Evolutionary conservation across 257 asterid genomes (phyloP).

Genomic region (Plectranthus barbatus): DNA sequence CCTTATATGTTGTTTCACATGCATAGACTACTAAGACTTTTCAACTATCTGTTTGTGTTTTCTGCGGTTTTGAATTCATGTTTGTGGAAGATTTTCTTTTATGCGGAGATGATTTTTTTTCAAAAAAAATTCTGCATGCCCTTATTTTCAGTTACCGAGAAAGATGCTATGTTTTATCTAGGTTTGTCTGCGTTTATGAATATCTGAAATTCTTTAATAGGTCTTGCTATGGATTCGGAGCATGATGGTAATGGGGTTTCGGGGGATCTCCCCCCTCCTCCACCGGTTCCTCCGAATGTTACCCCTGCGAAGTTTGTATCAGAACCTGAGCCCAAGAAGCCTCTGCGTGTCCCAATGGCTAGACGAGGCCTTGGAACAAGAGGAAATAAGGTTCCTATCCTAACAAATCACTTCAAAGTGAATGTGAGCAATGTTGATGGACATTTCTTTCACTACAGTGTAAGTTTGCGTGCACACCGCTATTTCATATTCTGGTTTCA

Average conservation of each 20-base stretch:
- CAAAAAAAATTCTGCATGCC: not conserved
- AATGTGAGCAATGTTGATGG: constrained; percentile 54
- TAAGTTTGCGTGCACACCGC: constrained; percentile 20
- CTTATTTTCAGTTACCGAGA: not conserved
- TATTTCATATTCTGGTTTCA: not conserved
- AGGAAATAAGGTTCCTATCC: constrained; percentile 64
- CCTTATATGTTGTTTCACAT: constrained; percentile 4
- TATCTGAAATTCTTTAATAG: not conserved
- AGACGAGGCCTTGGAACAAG: constrained; percentile 59
- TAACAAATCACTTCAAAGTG: constrained; percentile 85
- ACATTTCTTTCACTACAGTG: constrained; percentile 78
- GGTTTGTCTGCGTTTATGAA: not conserved
- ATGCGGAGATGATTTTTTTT: not conserved
- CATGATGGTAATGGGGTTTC: constrained; percentile 38
- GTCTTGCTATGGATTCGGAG: constrained; percentile 30
- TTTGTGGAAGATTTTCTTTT: not conserved
- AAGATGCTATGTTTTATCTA: not conserved
- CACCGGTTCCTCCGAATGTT: constrained; percentile 58
- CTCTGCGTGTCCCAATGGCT: constrained; percentile 59
- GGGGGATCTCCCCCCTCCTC: constrained; percentile 75
- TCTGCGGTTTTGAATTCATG: not conserved
- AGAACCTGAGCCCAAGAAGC: constrained; percentile 38
- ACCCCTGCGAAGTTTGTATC: constrained; percentile 45
- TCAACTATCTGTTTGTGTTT: not conserved
- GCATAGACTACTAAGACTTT: constrained; percentile 3